Evolutionary conservation across 805 yeast species (phyloP).

Genomic region (Candida golubevii): DNA sequence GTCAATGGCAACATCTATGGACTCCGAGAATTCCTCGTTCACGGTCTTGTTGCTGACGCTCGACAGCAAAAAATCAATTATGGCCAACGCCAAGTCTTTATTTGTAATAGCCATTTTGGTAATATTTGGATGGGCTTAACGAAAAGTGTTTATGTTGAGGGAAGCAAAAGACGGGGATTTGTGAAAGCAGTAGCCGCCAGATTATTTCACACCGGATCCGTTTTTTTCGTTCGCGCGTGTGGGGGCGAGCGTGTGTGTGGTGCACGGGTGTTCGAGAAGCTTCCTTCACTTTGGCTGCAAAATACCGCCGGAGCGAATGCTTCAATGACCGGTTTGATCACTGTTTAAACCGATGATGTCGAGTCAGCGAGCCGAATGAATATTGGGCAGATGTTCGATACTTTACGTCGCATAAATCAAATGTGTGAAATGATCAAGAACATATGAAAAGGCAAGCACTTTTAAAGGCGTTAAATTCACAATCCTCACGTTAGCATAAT

Average conservation of each 20-base stretch:
- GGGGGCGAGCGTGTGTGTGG: neutral
- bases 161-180: neutral
- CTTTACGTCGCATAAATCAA: too few species aligned
- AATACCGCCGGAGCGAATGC: neutral
- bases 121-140: neutral
- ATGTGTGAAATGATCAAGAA: too few species aligned
- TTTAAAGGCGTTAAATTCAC: too few species aligned
- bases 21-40: slow-evolving; percentile 76
- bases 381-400: too few species aligned
- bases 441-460: too few species aligned
- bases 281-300: slow-evolving; percentile 6
- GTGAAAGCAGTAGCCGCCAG: neutral
- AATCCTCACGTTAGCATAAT: too few species aligned
- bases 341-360: too few species aligned
- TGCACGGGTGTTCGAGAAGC: slow-evolving; percentile 19
- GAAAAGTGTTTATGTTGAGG: neutral
- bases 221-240: too few species aligned
- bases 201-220: too few species aligned
- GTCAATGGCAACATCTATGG: slow-evolving; percentile 90
- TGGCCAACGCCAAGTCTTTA: slow-evolving; percentile 66
- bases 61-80: slow-evolving; percentile 64
- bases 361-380: too few species aligned
- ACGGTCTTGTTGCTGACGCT: slow-evolving; percentile 60
- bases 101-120: slow-evolving; percentile 44
- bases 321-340: too few species aligned